Base-by-base conservation (phyloP, 1,139 yeast genomes). In the Eremothecium sinecaudum region DNA sequence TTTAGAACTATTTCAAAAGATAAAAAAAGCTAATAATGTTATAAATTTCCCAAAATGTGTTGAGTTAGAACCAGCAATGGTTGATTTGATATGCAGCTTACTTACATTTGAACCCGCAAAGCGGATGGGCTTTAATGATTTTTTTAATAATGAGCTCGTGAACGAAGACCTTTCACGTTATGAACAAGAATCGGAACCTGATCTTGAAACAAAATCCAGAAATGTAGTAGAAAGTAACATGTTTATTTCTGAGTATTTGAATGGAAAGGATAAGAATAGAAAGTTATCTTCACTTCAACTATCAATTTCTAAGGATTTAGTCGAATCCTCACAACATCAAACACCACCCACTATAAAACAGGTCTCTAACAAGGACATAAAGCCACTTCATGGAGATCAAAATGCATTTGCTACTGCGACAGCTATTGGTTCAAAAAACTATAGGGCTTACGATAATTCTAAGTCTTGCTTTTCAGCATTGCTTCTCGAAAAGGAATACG, bases 51-150 rank as follows among this genome's bases (percentile, higher is more conserved):
- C 96, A 2, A 58, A 72, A 13, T 65, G 67, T 33, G 72, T 52
- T 26, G 55, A 54, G 19, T 48, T 61, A 15, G 63, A 59, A 29
- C 62, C 64, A n/a, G 74, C 74, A 28, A 64, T 87, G 42, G 75
- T 79, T 47, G 63, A 69, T 34, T 67, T 90, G 42, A 82, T 90
- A 19, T 69, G 84, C 41, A 73, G 82, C 0, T 64, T 90, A 42
- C 66, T 90, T 46, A 82, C 79, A 50, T 79, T 83, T 48, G 79
- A 80, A 45, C 95, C 98, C 5, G 72, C 81, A 1, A 92, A 83
- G 53, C 70, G 98, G 50, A 76, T 87, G 61, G 79, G 92, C 1
- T 90, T 84, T 58, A 73, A 70, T 41, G 97, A 87, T 55, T 84
- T 90, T 56, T 90, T 90, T 57, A 71, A 65, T 38, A 77, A 79